A percentile compares a stretch with the other conserved stretches of the same genome.
Conservation (phyloP, 108 stramenopile species). For the Fistulifera pelliculosa region DNA sequence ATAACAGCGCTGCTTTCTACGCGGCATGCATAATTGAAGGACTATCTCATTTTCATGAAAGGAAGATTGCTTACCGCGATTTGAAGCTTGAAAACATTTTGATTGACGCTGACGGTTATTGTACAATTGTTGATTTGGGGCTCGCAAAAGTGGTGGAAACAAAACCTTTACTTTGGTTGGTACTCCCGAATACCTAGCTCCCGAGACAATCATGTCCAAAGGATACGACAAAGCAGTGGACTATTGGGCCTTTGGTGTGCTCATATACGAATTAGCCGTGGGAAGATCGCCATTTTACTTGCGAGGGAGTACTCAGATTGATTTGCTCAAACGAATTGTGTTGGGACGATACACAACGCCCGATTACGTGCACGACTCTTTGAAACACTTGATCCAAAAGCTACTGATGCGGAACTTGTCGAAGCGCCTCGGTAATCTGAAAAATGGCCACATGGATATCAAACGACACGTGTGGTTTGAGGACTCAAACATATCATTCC, state of each 20-base stretch:
- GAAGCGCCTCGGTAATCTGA: conserved; percentile 65
- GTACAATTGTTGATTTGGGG: conserved; percentile 88
- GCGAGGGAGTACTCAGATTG: conserved; percentile 60
- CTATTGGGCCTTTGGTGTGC: conserved; percentile 93
- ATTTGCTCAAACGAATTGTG: conserved; percentile 72
- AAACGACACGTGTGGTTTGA: conserved; percentile 73
- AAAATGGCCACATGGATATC: conserved; percentile 61
- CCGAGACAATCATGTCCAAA: conserved; percentile 89
- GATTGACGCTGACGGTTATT: conserved; percentile 81
- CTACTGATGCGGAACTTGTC: conserved; percentile 52
- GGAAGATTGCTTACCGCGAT: conserved; percentile 87
- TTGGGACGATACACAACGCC: conserved; percentile 59
- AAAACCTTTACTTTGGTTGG: conserved; percentile 93
- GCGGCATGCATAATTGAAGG: conserved; percentile 41
- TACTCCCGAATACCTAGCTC: conserved; percentile 93
- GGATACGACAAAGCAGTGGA: conserved; percentile 97
- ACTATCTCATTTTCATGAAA: conserved; percentile 8
- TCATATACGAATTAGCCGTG: conserved; percentile 91
- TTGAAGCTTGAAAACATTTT: conserved; percentile 94
- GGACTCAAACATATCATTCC: conserved; percentile 26
- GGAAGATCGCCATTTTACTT: conserved; percentile 72
- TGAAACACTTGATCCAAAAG: conserved; percentile 55
- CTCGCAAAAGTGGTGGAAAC: conserved; percentile 84
- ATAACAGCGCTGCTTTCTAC: conserved; percentile 58
- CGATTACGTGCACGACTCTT: conserved; percentile 21